Base-by-base conservation (phyloP, 331 rosid species). In the Cydonia oblonga region DNA sequence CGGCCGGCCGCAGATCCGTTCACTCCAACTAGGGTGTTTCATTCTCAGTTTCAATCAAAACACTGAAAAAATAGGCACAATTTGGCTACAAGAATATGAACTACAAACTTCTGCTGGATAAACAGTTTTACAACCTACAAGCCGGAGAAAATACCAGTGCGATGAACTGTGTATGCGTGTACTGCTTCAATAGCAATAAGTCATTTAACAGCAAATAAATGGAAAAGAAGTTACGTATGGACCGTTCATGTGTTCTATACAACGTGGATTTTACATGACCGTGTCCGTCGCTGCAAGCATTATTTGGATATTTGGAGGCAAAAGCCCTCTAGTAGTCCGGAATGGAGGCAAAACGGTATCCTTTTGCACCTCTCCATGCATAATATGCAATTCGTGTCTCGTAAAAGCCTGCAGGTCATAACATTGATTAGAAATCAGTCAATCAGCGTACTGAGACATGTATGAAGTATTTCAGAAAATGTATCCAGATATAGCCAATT, bases 301-400 rank as follows among this genome's bases (percentile, higher is more conserved):
- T 60, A 54, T n/a, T 52, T 5, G 58, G 33, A 62, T 30, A 56
- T 58, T 64, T 28, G 58, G 8, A 57, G 57, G 5, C 10, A 5
- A 33, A 54, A 32, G 26, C 33, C 32, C 18, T 24, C 82, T 95
- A 91, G 77, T 95, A 91, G 74, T 87, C 99, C 12, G 97, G 99
- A 74, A 95, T 95, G 70, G 96, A 87, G 59, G 97, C 86, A 54
- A 89, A 95, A 42, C 89, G 92, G 77, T 81, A 95, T 74, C 97
- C 97, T 58, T 85, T 72, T 63, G 85, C 96, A n/a, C 97, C 97
- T 80, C 97, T 80, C 96, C 96, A 91, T 32, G 99, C 84, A 73
- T 95, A 95, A 84, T 95, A 91, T 2, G 99, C 97, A 57, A 90
- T 76, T 63, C 96, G 87, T 69, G 96, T 95, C 87, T 95, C 97